Base-by-base conservation (phyloP, 441 rosid species). In the Sinapis alba region DNA sequence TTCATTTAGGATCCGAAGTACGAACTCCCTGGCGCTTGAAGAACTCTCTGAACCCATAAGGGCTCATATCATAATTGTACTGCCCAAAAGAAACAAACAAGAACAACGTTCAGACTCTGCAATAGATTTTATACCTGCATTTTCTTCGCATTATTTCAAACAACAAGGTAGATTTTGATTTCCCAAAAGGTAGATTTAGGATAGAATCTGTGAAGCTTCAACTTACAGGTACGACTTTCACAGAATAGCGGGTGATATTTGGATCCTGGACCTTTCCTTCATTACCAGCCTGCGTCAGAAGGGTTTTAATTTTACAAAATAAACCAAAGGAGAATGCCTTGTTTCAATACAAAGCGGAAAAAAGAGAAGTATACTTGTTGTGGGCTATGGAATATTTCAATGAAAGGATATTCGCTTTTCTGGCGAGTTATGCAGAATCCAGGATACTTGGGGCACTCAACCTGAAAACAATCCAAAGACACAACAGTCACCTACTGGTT, bases 391-490 rank as follows among this genome's bases (percentile, higher is more conserved):
- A 95, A 93, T 58, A 95, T 86, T 74, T 95, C 98, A 81, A 95
- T 83, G 83, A 95, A 93, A 3, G 98, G 99, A 79, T 95, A 95
- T 74, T 95, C 99, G 57, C 73, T 93, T 81, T 78, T 89, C 85
- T 95, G 97, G 20, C 97, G 81, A 32, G 97, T 81, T 62, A 93
- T 74, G 75, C 99, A 95, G 78, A 95, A 95, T 38, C 98, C 99
- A 0, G 98, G 99, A 80, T 88, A 95, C 77, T 91, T 95, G 68
- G 99, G 98, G 79, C 99, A 95, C 77, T 95, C 98, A 79, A 95
- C 99, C 99, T 95, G 83, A 84, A 84, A 28, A 68, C 43, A 60
- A 38, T 21, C n/a, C 77, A 72, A 47, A 6, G 26, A 62, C 60
- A 63, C 30, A 72, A 28, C 18, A 38, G 12, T 72, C 65, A 41